Base-by-base conservation (phyloP, 192 early-diverging fungal species). In the Entomortierella chlamydospora region DNA sequence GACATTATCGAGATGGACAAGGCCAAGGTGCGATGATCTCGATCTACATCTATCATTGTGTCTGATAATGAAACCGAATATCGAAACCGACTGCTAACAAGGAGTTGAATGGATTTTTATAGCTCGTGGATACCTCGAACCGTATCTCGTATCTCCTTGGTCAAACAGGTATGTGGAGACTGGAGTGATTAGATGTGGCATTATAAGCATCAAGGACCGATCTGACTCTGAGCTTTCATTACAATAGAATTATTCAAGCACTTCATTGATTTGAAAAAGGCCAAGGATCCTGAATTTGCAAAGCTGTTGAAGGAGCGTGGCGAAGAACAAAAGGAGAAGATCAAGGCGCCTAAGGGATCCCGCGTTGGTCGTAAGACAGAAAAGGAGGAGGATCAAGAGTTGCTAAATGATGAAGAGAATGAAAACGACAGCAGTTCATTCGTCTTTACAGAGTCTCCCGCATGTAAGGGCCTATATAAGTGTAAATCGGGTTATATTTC, bases 341-440 rank as follows among this genome's bases (percentile, higher is more conserved):
- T 59, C 39, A 77, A 84, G 4, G 88, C 84, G 25, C 63, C 57
- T 29, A 70, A 52, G 37, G 87, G 88, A 34, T 93, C 94, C 26
- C 90, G 93, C 33, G 90, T 95, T 20, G 92, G 92, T 77, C 87
- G 98, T 54, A 96, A 98, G 83, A 98, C 96, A 4, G 98, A 99
- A 76, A 96, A 97, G 83, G 96, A 98, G 73, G 98, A 98, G 79
- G 98, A 98, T 70, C 95, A 94, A 31, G 96, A 97, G 85, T 83
- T 99, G 17, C 80, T 99, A 49, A 88, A 96, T 42, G 90, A 95
- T 41, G 94, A 94, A 60, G 89, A 85, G 41, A 87, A 90, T 22
- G 84, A 85, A 33, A 55, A 78, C 8, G 71, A 71, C 17, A 87
- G 90, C 29, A 62, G 77, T 7, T 82, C 89, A 34, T 88, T 88